Evolutionary conservation across 352 stramenopile species (phyloP).

Genomic region (Globisporangium emineosum): DNA sequence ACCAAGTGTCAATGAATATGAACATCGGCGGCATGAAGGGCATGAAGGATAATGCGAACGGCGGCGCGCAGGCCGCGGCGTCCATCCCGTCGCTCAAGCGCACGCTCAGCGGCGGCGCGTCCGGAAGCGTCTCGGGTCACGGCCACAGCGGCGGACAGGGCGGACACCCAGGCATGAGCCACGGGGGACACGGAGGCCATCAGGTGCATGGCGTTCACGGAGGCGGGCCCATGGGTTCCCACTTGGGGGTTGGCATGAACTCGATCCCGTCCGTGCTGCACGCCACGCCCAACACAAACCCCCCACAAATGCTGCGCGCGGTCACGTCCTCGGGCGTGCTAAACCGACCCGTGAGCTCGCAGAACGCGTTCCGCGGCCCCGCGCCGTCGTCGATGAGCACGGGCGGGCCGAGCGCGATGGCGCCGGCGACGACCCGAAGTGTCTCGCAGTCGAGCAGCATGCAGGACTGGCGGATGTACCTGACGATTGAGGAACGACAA

Average conservation of each 20-base stretch:
- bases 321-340: slow-evolving; percentile 82
- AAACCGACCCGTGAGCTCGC: slow-evolving; percentile 46
- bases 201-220: not conserved
- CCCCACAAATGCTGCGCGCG: slow-evolving; percentile 80
- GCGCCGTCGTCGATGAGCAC: slow-evolving; percentile 16
- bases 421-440: slow-evolving; percentile 41
- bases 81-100: slow-evolving; percentile 85
- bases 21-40: slow-evolving; percentile 74
- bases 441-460: slow-evolving; percentile 62
- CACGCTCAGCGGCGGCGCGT: slow-evolving; percentile 70
- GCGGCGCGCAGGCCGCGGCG: slow-evolving; percentile 35
- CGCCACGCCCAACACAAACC: slow-evolving; percentile 58
- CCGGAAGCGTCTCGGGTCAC: slow-evolving; percentile 22
- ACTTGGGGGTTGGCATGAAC: slow-evolving; percentile 68
- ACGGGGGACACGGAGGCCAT: slow-evolving; percentile 22
- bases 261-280: slow-evolving; percentile 80
- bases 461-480: slow-evolving; percentile 88
- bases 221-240: slow-evolving; percentile 16
- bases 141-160: slow-evolving; percentile 15
- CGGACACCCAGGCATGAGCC: slow-evolving; percentile 19
- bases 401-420: slow-evolving; percentile 20
- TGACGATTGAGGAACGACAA: slow-evolving; percentile 89
- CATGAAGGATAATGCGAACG: slow-evolving; percentile 56
- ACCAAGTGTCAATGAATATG: too few species aligned
- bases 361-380: slow-evolving; percentile 26